Percentiles rank a stretch among this genome's conserved stretches.
phyloP scores from a whole-genome alignment of 2,329 filamentous ascomycete species.

The Albophoma yamanashiensis region DNA sequence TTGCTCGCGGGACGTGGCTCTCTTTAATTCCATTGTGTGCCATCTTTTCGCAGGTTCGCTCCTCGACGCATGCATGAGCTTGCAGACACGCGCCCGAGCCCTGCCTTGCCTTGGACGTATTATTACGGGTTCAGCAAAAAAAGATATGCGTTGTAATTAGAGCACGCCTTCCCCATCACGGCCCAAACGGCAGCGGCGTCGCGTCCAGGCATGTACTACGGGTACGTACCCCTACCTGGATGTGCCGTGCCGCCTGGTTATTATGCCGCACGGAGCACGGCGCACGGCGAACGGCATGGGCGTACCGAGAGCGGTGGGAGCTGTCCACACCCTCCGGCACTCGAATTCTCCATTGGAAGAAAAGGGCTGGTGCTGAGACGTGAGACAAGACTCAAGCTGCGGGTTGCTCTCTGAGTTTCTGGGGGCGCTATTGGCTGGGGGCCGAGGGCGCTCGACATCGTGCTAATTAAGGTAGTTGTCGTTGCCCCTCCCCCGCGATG shows the following conservation, averaged over 20 bases:
- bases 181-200: not conserved
- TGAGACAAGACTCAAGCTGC: not conserved
- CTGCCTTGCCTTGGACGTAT: too few relatives aligned
- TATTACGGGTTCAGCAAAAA: not conserved
- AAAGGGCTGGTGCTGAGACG: not conserved
- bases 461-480: slow-evolving; percentile 1
- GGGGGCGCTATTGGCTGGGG: not conserved
- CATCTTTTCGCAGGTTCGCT: not conserved
- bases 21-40: not conserved
- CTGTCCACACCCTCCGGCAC: not conserved
- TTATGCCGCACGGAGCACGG: not conserved
- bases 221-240: too few relatives aligned
- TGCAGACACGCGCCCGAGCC: not conserved
- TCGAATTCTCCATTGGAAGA: not conserved
- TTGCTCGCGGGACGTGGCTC: not conserved
- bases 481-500: slow-evolving; percentile 7
- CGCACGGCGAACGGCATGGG: too few relatives aligned
- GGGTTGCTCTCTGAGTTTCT: not conserved
- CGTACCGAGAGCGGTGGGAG: not conserved
- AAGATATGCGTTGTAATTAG: too few relatives aligned
- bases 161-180: not conserved
- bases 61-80: not conserved
- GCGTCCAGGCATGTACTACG: not conserved
- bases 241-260: too few relatives aligned
- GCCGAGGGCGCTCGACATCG: not conserved